A percentile compares a stretch with the other conserved stretches of the same genome.
These are phyloP conservation scores for Xylaria sp. DNA, from an alignment of 2,329 filamentous ascomycete species.

Conservation along the genomic window DNA sequence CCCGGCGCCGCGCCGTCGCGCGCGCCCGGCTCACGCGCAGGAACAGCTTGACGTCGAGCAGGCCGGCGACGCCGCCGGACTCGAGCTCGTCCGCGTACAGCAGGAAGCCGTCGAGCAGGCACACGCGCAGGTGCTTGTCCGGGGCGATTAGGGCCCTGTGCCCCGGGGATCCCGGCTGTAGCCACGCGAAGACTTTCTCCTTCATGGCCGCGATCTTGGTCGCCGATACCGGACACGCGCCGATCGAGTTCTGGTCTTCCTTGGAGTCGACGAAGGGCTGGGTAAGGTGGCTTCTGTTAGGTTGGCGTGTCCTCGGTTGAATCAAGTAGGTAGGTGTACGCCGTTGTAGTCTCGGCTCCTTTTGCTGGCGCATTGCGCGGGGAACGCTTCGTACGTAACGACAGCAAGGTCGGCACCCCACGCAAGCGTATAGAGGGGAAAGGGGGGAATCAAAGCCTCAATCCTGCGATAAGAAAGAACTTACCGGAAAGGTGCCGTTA, in stretches of 20 bases:
- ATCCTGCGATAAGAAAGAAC: constrained; percentile 30
- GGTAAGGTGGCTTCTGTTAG: constrained; percentile 7
- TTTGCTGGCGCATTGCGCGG: neutral
- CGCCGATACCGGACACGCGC: constrained; percentile 55
- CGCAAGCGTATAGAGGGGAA: neutral
- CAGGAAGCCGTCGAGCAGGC: constrained; percentile 86
- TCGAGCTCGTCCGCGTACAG: constrained; percentile 66
- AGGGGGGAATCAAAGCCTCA: too few relatives aligned
- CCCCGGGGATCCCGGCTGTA: constrained; percentile 48
- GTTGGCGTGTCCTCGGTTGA: constrained; percentile 2
- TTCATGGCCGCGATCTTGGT: constrained; percentile 50
- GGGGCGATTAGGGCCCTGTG: constrained; percentile 38
- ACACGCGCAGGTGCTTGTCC: constrained; percentile 57
- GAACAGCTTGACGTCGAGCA: constrained; percentile 78
- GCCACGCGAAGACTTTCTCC: constrained; percentile 51
- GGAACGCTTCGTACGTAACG: too few relatives aligned
- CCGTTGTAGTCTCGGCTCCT: constrained; percentile 31
- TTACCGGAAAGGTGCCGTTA: constrained; percentile 67
- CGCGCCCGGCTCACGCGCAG: constrained; percentile 68
- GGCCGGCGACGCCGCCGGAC: constrained; percentile 41
- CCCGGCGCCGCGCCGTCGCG: constrained; percentile 68
- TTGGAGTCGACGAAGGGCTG: constrained; percentile 56
- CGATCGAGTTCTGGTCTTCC: constrained; percentile 66
- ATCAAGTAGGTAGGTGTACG: constrained; percentile 29
- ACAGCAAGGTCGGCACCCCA: neutral